Base-by-base conservation (phyloP, 192 early-diverging fungal genomes). In the Backusella luteola region DNA sequence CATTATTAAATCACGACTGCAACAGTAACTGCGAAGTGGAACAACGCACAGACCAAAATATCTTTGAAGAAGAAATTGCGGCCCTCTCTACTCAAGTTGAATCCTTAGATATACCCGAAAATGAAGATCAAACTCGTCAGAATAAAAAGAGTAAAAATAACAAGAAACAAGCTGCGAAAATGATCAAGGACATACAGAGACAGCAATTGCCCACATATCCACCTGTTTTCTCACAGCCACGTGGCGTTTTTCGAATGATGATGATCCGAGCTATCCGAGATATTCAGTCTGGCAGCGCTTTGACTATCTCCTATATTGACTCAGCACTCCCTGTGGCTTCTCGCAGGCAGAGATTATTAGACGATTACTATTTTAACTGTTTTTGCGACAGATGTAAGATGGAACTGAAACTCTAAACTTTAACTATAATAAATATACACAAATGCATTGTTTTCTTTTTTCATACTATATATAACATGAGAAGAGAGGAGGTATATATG, bases 271-370 rank as follows among this genome's bases (percentile, higher is more conserved):
- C 81, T 11, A 26, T 76, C 12, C 72, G 73, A 34, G 72, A 34
- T 52, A 46, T 81, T 26, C 35, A 56, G 39, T 49, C 42, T 72
- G 86, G 80, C 69, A 85, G 88, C 71, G 83, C 86, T 23, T 70
- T 93, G 44, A 91, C 86, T 1, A 93, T 93, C 63, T 87, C 88
- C 14, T 93, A 93, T 77, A 91, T 92, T 49, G 89, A 92, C 77
- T 84, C 84, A 17, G 83, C 90, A 34, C 76, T 86, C 49, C 90
- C 91, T 2, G 75, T 92, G 15, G 75, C 87, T 17, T 85, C 85
- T 38, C 87, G 92, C 2, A 87, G 90, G 8, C 52, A 82, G 1
- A 79, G 67, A 26, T 77, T 93, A 32, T 36, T 80, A 52, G 77
- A 81, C 12, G 91, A 92, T 44, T 93, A 93, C 74, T 90, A 84